A percentile compares a stretch with the other conserved stretches of the same genome.
Evolutionary conservation across 1,284 basidiomycete genomes (phyloP).

Genomic region (Neolentinus lepideus): DNA sequence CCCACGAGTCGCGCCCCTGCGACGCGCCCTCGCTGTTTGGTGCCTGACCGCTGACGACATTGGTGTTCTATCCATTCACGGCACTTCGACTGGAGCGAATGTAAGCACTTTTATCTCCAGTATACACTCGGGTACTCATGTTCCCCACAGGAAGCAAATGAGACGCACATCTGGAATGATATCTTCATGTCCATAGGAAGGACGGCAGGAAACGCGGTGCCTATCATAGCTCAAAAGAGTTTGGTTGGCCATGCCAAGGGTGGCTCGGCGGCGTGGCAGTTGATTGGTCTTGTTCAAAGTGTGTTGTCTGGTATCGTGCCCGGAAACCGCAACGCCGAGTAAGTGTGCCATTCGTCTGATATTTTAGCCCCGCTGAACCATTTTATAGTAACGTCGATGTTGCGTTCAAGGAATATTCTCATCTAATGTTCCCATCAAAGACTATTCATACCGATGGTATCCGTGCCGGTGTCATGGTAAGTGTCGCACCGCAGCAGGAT

Average conservation of each 20-base stretch:
- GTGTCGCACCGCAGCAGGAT: slow-evolving; percentile 13
- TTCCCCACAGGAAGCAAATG: slow-evolving; percentile 81
- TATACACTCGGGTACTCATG: no score
- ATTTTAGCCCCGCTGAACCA: slow-evolving; percentile 6
- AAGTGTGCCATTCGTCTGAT: slow-evolving; percentile 23
- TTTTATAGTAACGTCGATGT: slow-evolving; percentile 83
- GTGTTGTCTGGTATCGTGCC: slow-evolving; percentile 86
- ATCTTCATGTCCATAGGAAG: slow-evolving; percentile 86
- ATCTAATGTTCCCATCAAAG: slow-evolving; percentile 96
- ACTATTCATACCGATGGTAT: slow-evolving; percentile 92
- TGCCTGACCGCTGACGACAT: slow-evolving; percentile 91
- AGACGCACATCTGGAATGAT: slow-evolving; percentile 95
- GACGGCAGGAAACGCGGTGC: slow-evolving; percentile 90
- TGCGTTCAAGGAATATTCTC: slow-evolving; percentile 84
- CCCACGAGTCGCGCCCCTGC: slow-evolving; percentile 82
- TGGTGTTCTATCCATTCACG: slow-evolving; percentile 84
- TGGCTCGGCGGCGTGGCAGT: slow-evolving; percentile 96
- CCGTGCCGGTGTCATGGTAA: slow-evolving; percentile 82
- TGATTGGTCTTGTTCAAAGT: slow-evolving; percentile 88
- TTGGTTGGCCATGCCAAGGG: slow-evolving; percentile 95
- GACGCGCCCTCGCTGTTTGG: slow-evolving; percentile 94
- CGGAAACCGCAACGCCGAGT: slow-evolving; percentile 96
- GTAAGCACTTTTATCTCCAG: slow-evolving; percentile 27
- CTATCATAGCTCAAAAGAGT: slow-evolving; percentile 96
- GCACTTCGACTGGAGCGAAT: slow-evolving; percentile 95